Evolutionary conservation across 1,284 basidiomycete genomes (phyloP), one percentile per base, ranked within the genome.

Genomic region (Singerocomus rubriflavus): DNA sequence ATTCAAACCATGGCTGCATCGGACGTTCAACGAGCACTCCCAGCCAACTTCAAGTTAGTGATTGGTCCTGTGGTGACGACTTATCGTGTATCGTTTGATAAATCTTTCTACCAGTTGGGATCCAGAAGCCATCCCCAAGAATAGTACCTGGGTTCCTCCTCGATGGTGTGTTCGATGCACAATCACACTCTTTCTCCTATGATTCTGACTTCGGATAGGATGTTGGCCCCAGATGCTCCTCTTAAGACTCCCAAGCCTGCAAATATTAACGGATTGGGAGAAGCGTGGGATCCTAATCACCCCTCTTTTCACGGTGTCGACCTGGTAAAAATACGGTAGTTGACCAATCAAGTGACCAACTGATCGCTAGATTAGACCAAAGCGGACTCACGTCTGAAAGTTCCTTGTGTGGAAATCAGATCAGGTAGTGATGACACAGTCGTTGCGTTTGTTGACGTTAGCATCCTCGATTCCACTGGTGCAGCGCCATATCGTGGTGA

Each of bases 401-500:
- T 54, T 7, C 65, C 63, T 5, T 47, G 14, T n/a, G 62, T 67
- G 27, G 59, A 66, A 35, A 67, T 64, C 14, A 56, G 41, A 49
- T 56, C 62, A 12, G 48, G 47, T n/a, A 53, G 46, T 13, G 51
- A 64, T 6, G 61, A 64, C 34, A 51, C 56, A 5, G 17, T 54
- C n/a, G 44, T 59, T 25, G 65, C 63, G 0, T 67, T 66, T 31
- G 48, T 67, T 9, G 63, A 69, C 17, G 67, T 69, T 12, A 58
- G 62, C 30, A 67, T 69, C 32, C 44, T 69, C n/a, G 66, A 71
- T 47, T 70, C 63, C 26, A 71, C 65, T 11, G 65, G 68, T 0
- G 43, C 46, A n/a, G 50, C 49, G 14, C 59, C 66, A 4, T 67
- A 69, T 46, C 53, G 46, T 36, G 65, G 67, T 0, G 67, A 68